Evolutionary conservation across 495 filamentous ascomycete species (phyloP), one percentile per base, ranked within the genome.

Genomic region (Penicillium fimorum): DNA sequence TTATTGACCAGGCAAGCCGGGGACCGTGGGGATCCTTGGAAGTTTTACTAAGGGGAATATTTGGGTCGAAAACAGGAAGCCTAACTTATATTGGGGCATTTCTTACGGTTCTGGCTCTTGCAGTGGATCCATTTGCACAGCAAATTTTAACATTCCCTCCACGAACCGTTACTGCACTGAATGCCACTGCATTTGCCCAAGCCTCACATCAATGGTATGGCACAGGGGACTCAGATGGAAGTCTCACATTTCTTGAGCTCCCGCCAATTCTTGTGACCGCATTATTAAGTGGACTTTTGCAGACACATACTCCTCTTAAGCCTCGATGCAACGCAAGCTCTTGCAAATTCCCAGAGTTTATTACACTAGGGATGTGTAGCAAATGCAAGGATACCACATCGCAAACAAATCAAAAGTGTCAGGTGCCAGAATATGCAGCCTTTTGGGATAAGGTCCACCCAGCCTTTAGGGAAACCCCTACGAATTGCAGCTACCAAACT

Each of bases 71-170:
- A 27, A 20, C 8, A 8, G 32, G 20, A 24, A 5, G 5, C 3
- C n/a, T 59, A 12, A 24, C 50, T 12, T 44, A 29, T 1, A 5
- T 44, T 1, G 57, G 57, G 4, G 50, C 57, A 9, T 35, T 12
- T 2, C 15, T 59, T 6, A 59, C 40, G 20, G 22, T 50, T 12
- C 9, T 55, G 6, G 33, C 57, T 5, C n/a, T 59, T 32, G 38
- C 46, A 18, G 17, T 59, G 7, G 51, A 50, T 35, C 57, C 57
- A 12, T 55, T 59, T 22, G 46, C 57, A 4, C 57, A 59, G 57
- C 45, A 59, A 37, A 46, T 59, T 20, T n/a, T 59, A 1, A 20
- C 38, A 1, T 59, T 43, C 35, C 57, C 57, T 32, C 12, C 30
- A 12, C 30, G 30, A 32, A 32, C 30, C 9, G 30, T 32, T 32